phyloP scores from a whole-genome alignment of 306 rosid genomes.

The Lotus japonicus region DNA sequence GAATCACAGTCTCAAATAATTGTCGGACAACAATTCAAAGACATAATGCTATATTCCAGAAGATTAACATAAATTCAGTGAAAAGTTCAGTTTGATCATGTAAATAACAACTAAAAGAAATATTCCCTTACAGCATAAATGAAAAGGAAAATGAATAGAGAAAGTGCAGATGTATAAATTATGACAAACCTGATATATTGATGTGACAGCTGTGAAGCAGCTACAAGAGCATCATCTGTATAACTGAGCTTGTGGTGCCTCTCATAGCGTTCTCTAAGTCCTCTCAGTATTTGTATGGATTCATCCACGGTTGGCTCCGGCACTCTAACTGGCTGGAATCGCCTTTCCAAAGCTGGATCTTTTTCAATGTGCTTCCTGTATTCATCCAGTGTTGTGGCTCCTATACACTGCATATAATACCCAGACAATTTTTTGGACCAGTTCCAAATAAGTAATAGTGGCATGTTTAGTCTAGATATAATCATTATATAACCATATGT shows the following conservation, averaged over 20 bases:
- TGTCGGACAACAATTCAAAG: neutral
- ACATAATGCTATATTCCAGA: too few relatives aligned
- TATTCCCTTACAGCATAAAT: too few relatives aligned
- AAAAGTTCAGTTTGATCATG: too few relatives aligned
- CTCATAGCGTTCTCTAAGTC: constrained; percentile 92
- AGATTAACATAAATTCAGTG: too few relatives aligned
- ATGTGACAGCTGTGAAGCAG: constrained; percentile 86
- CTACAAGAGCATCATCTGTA: constrained; percentile 79
- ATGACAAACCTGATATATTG: constrained; percentile 81
- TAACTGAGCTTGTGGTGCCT: constrained; percentile 95
- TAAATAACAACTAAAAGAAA: too few relatives aligned
- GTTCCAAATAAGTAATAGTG: too few relatives aligned
- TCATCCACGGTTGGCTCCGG: constrained; percentile 94
- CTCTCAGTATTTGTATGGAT: constrained; percentile 77
- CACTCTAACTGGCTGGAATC: constrained; percentile 92
- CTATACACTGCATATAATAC: constrained; percentile 63
- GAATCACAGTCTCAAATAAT: constrained; percentile 3
- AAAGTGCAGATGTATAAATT: too few relatives aligned
- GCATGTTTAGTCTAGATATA: too few relatives aligned
- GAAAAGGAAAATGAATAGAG: too few relatives aligned
- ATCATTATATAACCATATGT: too few relatives aligned
- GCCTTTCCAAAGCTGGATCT: constrained; percentile 91
- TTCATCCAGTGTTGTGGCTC: constrained; percentile 95
- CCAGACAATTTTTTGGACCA: too few relatives aligned
- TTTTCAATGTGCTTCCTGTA: constrained; percentile 95